Evolutionary conservation across 108 stramenopile species (phyloP).

Genomic region (Skeletonema costatum): DNA sequence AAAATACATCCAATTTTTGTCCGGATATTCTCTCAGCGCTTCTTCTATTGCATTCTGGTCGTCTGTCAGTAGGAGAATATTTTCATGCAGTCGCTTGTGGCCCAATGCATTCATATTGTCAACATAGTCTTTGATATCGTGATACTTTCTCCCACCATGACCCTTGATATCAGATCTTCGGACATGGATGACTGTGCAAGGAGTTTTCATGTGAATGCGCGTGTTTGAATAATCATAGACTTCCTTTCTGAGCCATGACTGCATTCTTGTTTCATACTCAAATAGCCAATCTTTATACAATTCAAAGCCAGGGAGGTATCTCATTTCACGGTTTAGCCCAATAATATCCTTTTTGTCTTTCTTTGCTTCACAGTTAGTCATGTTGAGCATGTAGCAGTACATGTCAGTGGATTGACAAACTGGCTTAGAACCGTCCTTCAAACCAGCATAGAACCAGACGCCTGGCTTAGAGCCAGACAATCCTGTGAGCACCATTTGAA

Average conservation of each 20-base stretch:
- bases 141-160: background rate
- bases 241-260: background rate
- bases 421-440: constrained; percentile 14
- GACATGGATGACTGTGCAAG: background rate
- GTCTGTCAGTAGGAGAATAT: constrained; percentile 42
- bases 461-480: background rate
- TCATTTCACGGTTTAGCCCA: background rate
- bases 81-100: background rate
- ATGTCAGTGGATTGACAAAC: constrained; percentile 7
- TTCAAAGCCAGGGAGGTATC: background rate
- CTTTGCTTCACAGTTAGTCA: constrained; percentile 8
- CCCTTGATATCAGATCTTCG: background rate
- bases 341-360: background rate
- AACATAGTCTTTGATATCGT: too few relatives aligned
- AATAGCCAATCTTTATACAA: background rate
- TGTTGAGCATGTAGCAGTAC: constrained; percentile 18
- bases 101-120: background rate
- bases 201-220: background rate
- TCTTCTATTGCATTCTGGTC: constrained; percentile 53
- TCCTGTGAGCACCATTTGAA: background rate
- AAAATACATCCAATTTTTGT: constrained; percentile 37
- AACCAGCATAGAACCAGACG: constrained; percentile 21
- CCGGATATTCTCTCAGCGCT: constrained; percentile 10
- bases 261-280: constrained; percentile 1
- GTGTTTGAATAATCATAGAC: background rate